These are phyloP conservation scores for Paecilomyces fulvus DNA, from an alignment of 2,329 filamentous ascomycete genomes.

Conservation along the genomic window DNA sequence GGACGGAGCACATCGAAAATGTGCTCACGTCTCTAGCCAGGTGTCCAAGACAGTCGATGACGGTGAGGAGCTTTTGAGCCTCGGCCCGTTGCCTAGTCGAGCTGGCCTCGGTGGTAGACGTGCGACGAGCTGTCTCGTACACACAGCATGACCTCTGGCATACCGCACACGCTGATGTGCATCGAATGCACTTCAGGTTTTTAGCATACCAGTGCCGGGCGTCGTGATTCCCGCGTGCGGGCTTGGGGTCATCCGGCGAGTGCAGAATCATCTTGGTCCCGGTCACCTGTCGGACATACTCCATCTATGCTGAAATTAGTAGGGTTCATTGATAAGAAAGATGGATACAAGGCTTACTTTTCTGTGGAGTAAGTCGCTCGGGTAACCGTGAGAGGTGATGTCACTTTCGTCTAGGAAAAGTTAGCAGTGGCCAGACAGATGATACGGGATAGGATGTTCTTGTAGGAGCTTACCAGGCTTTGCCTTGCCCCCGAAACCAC, in stretches of 20 bases:
- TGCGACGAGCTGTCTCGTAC: slow-evolving; percentile 11
- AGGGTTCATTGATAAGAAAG: background rate
- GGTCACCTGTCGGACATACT: slow-evolving; percentile 9
- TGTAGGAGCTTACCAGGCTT: background rate
- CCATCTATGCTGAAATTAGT: slow-evolving; percentile 1
- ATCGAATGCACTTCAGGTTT: slow-evolving; percentile 25
- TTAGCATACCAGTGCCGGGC: slow-evolving; percentile 19
- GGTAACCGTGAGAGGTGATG: background rate
- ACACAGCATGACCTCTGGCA: slow-evolving; percentile 25
- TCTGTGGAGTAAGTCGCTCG: background rate
- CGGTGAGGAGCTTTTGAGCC: slow-evolving; percentile 12
- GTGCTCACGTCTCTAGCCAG: slow-evolving; percentile 21
- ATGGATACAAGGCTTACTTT: background rate
- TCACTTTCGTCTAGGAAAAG: background rate
- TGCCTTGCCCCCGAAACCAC: background rate
- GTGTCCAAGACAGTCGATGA: slow-evolving; percentile 15
- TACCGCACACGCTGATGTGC: slow-evolving; percentile 17
- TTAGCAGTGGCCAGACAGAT: background rate
- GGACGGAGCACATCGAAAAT: slow-evolving; percentile 23
- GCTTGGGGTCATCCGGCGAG: background rate
- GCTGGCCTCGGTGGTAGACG: slow-evolving; percentile 6
- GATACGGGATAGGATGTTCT: background rate
- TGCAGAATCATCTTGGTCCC: slow-evolving; percentile 5
- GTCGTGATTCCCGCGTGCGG: slow-evolving; percentile 6
- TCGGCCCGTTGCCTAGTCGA: slow-evolving; percentile 8